Percentiles rank a stretch among this genome's conserved stretches.
Conservation (phyloP, 495 filamentous ascomycete genomes). For the Podospora pseudocomata region DNA sequence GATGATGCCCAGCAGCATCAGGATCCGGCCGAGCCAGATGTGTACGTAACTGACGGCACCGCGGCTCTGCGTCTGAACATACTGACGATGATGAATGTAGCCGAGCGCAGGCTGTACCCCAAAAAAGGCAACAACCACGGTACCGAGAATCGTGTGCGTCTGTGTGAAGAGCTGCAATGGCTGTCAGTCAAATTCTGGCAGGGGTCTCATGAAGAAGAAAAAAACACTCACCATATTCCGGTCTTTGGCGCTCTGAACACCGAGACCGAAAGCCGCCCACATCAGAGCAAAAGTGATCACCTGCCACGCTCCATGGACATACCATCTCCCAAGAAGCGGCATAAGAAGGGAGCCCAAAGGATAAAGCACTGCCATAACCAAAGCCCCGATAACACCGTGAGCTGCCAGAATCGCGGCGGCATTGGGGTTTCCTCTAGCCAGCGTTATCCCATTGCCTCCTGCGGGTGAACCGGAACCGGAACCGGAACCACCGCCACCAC, state of each 20-base stretch:
- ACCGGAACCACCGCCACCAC: slow-evolving; percentile 15
- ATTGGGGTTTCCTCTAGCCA: neutral
- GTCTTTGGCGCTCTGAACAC: slow-evolving; percentile 47
- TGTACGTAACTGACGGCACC: slow-evolving; percentile 57
- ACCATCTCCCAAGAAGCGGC: slow-evolving; percentile 47
- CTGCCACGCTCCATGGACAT: slow-evolving; percentile 59
- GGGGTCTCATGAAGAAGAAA: neutral
- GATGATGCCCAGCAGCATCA: slow-evolving; percentile 62
- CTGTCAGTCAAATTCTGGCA: neutral
- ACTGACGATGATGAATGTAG: slow-evolving; percentile 60
- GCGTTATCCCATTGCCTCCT: slow-evolving; percentile 13
- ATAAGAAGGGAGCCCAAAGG: slow-evolving; percentile 57
- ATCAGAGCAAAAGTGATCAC: slow-evolving; percentile 52
- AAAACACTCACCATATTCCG: slow-evolving; percentile 14
- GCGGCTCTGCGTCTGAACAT: slow-evolving; percentile 43
- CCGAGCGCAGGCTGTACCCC: slow-evolving; percentile 64
- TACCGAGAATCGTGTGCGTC: slow-evolving; percentile 53
- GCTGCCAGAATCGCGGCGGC: slow-evolving; percentile 27
- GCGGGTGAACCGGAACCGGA: slow-evolving; percentile 19
- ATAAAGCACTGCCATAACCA: slow-evolving; percentile 55
- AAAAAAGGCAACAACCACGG: slow-evolving; percentile 55
- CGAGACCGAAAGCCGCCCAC: slow-evolving; percentile 60
- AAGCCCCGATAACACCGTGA: slow-evolving; percentile 54
- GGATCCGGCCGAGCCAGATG: slow-evolving; percentile 64
- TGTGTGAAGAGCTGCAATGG: slow-evolving; percentile 30